Conservation (phyloP, 257 asterid genomes). For the Nicotiana tabacum region DNA sequence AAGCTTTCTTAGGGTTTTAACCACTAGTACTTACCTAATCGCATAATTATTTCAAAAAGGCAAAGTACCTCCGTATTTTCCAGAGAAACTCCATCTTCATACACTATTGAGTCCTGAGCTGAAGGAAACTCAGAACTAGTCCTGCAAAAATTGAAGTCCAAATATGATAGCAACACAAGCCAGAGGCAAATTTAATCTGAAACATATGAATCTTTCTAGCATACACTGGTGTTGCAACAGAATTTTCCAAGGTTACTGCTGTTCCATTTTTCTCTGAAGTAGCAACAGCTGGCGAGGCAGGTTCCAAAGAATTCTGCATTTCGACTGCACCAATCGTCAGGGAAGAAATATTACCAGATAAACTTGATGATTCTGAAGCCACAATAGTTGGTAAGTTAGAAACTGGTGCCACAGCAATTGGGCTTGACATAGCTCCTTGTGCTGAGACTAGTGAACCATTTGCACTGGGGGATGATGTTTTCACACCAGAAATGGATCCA, state of each 20-base stretch:
- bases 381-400: constrained; percentile 32
- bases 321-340: constrained; percentile 29
- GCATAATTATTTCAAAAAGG: constrained; percentile 9
- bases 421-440: constrained; percentile 48
- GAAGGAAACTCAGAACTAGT: constrained; percentile 30
- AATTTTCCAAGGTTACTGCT: constrained; percentile 23
- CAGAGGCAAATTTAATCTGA: constrained; percentile 13
- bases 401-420: constrained; percentile 45
- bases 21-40: neutral
- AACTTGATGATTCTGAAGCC: constrained; percentile 40
- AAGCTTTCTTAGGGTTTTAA: constrained; percentile 4
- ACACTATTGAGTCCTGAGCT: constrained; percentile 40
- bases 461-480: constrained; percentile 28
- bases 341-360: constrained; percentile 40
- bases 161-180: neutral
- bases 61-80: constrained; percentile 48
- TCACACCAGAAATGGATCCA: constrained; percentile 37
- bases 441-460: constrained; percentile 30
- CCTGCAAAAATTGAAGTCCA: constrained; percentile 32
- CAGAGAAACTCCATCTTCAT: constrained; percentile 29
- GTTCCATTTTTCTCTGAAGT: constrained; percentile 30
- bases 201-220: constrained; percentile 12
- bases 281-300: constrained; percentile 33
- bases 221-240: constrained; percentile 45
- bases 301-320: constrained; percentile 34